Base-by-base conservation (phyloP, 2,329 filamentous ascomycete genomes). In the Epichloe brachyelytri region DNA sequence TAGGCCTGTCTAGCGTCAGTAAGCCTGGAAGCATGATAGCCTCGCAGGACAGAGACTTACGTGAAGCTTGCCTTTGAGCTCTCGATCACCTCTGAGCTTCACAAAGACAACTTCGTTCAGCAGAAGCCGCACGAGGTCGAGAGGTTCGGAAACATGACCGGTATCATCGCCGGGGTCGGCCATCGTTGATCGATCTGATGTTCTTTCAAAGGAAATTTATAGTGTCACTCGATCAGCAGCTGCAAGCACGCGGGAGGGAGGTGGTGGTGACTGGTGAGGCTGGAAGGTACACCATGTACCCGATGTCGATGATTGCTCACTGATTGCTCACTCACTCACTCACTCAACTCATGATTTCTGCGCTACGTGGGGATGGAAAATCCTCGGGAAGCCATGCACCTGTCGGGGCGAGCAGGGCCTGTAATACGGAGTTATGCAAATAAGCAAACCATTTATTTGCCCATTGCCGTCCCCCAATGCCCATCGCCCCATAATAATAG, bases 41-140 rank as follows among this genome's bases (percentile, higher is more conserved):
- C 30, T 26, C 7, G 17, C 22, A 30, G 22, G 26, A 51, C 15
- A 4, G 36, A 37, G 10, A 34, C 50, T 43, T 36, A 97, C 93
- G 70, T 98, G 93, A 63, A 98, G 78, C 63, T 91, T 83, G 57
- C 93, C 93, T 71, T 95, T 93, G 58, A 98, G 77, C 73, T 98
- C 93, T 57, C 93, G 82, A 68, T 98, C 93, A 60, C 93, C 93
- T 64, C 93, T 81, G 57, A 98, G 78, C 79, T 97, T 97, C 59
- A 98, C 91, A 69, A 96, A 95, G 48, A 98, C 93, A 44, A 93
- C 82, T 70, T 98, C 93, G 68, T 97, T 91, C 46, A 98, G 80
- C 59, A 91, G 88, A 51, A 98, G 80, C 60, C 90, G 88, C 59
- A 98, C 93, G 41, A 98, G 82, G 69, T 97, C 93, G 63, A 98